These are phyloP conservation scores for Coriolopsis trogii DNA, from an alignment of 1,284 basidiomycete species.

Conservation along the genomic window DNA sequence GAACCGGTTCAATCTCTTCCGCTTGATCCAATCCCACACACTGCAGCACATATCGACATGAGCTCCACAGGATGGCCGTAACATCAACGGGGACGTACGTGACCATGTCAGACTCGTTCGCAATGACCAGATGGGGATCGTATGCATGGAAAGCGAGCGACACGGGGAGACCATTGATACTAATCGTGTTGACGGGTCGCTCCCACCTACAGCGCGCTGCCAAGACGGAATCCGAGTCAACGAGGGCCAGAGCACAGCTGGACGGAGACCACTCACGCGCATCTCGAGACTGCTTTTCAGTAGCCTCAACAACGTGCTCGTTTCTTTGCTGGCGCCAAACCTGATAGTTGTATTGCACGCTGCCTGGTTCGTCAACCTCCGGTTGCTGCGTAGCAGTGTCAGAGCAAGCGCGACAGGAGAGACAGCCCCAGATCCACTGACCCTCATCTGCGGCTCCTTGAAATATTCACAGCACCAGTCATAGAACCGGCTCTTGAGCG, in stretches of 20 bases:
- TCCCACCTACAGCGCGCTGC: conserved; percentile 74
- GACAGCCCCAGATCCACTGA: conserved; percentile 43
- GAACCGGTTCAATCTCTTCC: conserved; percentile 80
- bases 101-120: conserved; percentile 87
- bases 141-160: conserved; percentile 91
- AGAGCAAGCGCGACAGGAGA: conserved; percentile 9
- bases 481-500: conserved; percentile 90
- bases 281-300: conserved; percentile 65
- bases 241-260: neutral
- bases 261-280: conserved; percentile 59
- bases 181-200: conserved; percentile 74
- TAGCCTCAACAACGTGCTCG: conserved; percentile 79
- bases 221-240: conserved; percentile 3
- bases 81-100: conserved; percentile 54
- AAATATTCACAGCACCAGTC: conserved; percentile 99
- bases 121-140: conserved; percentile 86
- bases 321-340: conserved; percentile 95
- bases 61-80: neutral
- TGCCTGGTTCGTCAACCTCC: conserved; percentile 95
- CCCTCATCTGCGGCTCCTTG: conserved; percentile 97
- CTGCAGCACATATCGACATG: conserved; percentile 41
- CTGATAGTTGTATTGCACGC: conserved; percentile 92
- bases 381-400: conserved; percentile 63
- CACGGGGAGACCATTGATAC: conserved; percentile 71
- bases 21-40: conserved; percentile 93